phyloP scores from a whole-genome alignment of 192 early-diverging fungal genomes.

The Coemansia sp. region DNA sequence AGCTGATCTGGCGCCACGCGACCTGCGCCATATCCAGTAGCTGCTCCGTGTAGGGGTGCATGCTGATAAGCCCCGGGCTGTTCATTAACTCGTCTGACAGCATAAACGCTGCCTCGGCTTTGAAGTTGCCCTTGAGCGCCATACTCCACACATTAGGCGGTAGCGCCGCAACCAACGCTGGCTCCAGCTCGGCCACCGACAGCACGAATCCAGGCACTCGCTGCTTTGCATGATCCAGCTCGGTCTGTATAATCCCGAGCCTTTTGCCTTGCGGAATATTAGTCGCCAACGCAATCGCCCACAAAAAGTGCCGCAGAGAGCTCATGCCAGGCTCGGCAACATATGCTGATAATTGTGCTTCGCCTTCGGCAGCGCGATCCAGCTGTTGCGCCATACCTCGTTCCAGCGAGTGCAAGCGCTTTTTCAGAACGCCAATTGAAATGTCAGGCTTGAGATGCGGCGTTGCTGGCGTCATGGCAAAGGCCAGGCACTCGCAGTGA shows the following conservation, averaged over 20 bases:
- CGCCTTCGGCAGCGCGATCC: neutral
- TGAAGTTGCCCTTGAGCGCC: conserved; percentile 19
- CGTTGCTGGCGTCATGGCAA: conserved; percentile 3
- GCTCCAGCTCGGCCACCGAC: conserved; percentile 29
- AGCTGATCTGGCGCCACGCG: neutral
- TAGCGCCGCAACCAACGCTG: conserved; percentile 23
- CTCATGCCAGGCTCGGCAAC: neutral
- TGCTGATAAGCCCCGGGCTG: neutral
- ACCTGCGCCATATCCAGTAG: neutral
- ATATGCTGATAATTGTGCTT: neutral
- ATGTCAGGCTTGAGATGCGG: neutral
- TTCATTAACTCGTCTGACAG: conserved; percentile 26
- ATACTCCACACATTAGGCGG: conserved; percentile 20
- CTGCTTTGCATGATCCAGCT: conserved; percentile 11
- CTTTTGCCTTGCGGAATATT: neutral
- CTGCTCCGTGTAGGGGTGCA: neutral
- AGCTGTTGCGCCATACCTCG: neutral
- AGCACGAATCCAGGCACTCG: conserved; percentile 17
- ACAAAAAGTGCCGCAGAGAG: conserved; percentile 33
- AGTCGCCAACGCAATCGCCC: conserved; percentile 19
- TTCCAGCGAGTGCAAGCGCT: conserved; percentile 20
- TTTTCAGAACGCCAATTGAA: conserved; percentile 1
- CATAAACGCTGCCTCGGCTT: conserved; percentile 35
- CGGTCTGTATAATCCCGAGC: neutral
- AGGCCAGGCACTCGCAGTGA: conserved; percentile 21